Conservation (phyloP, 352 stramenopile species). For the Pythium chondricola region DNA sequence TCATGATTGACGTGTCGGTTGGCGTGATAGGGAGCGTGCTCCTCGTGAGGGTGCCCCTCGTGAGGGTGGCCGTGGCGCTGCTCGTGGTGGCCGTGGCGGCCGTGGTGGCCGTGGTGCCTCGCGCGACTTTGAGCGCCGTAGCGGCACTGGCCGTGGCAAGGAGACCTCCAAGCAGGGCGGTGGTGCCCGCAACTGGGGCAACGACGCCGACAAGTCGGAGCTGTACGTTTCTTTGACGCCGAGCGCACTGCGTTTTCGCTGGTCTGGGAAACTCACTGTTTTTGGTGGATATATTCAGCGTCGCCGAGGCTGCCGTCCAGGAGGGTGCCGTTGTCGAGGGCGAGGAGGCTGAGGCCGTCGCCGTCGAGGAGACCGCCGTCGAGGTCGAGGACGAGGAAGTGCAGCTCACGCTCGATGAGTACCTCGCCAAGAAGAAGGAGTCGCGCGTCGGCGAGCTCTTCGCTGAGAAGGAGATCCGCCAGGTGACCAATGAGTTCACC, state of each 20-base stretch:
- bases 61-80: slow-evolving; percentile 39
- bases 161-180: slow-evolving; percentile 94
- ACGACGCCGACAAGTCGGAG: slow-evolving; percentile 89
- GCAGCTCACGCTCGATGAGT: slow-evolving; percentile 78
- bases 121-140: slow-evolving; percentile 92
- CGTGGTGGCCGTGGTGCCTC: slow-evolving; percentile 50
- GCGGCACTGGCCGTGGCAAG: slow-evolving; percentile 93
- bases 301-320: slow-evolving; percentile 29
- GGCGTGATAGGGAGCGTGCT: too few relatives aligned
- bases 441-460: slow-evolving; percentile 71
- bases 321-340: slow-evolving; percentile 17
- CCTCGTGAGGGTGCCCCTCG: slow-evolving; percentile 37
- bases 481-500: slow-evolving; percentile 89
- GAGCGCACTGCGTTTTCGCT: too few relatives aligned
- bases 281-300: slow-evolving; percentile 21
- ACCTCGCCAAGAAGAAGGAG: slow-evolving; percentile 79
- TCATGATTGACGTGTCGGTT: too few relatives aligned
- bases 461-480: slow-evolving; percentile 69
- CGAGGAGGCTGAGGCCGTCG: slow-evolving; percentile 21
- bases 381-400: slow-evolving; percentile 72
- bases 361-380: slow-evolving; percentile 51
- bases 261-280: too few relatives aligned
- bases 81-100: slow-evolving; percentile 40
- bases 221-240: slow-evolving; percentile 65
- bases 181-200: slow-evolving; percentile 95